Conservation (phyloP, 306 rosid genomes). For the Trifolium fragiferum region DNA sequence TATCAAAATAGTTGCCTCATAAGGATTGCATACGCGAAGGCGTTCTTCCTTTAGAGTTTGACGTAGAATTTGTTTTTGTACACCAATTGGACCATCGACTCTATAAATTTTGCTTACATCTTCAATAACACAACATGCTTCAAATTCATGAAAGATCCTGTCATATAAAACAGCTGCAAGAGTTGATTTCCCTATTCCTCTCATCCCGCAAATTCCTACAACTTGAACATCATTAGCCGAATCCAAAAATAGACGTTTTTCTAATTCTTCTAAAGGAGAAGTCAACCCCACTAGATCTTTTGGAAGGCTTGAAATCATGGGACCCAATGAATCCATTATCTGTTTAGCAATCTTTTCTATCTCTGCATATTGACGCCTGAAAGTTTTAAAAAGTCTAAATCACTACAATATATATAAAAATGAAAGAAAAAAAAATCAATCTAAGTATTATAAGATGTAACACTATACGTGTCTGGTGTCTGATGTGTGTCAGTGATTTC, state of each 20-base stretch:
- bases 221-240: neutral
- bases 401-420: neutral
- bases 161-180: neutral
- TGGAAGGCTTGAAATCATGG: neutral
- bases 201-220: neutral
- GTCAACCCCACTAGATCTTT: neutral
- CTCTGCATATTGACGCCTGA: neutral
- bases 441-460: no score
- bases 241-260: neutral
- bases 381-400: neutral
- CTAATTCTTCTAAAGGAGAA: neutral
- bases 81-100: neutral
- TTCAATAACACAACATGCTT: neutral
- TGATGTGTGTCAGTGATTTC: no score
- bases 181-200: neutral
- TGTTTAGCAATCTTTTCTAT: neutral
- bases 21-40: neutral
- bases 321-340: neutral
- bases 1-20: neutral
- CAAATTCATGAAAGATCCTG: neutral
- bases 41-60: neutral
- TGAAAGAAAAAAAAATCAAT: neutral
- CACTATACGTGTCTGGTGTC: no score
- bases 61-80: constrained; percentile 13
- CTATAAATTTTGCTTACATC: neutral